Base-by-base conservation (phyloP, 176 grass and related monocot species). In the Triticum turgidum region DNA sequence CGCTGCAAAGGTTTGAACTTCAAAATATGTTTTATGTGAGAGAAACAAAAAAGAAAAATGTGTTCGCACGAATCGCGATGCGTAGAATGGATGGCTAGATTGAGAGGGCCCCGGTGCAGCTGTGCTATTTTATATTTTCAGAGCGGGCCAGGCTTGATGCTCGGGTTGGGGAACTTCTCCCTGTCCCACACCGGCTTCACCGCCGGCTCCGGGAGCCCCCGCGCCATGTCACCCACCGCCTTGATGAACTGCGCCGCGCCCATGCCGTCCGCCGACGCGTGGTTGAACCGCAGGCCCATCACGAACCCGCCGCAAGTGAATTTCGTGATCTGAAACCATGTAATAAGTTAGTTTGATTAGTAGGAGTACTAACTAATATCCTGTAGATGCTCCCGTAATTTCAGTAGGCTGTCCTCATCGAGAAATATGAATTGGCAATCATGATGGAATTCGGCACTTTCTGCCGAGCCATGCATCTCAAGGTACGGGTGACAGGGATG, bases 221-320 rank as follows among this genome's bases (percentile, higher is more conserved):
- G 75, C 8, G 93, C 91, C 88, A 95, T 91, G 71, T 93, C 88
- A 0, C 84, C 93, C 2, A 93, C 86, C 0, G 91, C 89, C 61
- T 89, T 90, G 87, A 95, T 75, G 77, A 93, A 89, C 65, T 91
- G 91, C 10, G 86, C 91, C 0, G 84, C 75, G 17, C 93, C 93
- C 80, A 93, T 76, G n/a, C 93, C 93, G 27, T 93, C 93, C 2
- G 84, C 89, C 2, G 92, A 87, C 20, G 89, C 87, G 71, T 95
- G 93, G 81, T 91, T 93, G 83, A 86, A 91, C 84, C 88, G 82
- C 6, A 95, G 82, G 5, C 93, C 91, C 75, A 93, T 88, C 73
- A 88, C 88, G 30, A 93, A 93, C 7, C 93, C 93, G 37, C 91
- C 93, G 54, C 91, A 93, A 25, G 56, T 89, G 91, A 95, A 95